Percentiles rank a stretch among this genome's conserved stretches.
Evolutionary conservation across 1,284 basidiomycete species (phyloP).

Genomic region (Malassezia sp.): DNA sequence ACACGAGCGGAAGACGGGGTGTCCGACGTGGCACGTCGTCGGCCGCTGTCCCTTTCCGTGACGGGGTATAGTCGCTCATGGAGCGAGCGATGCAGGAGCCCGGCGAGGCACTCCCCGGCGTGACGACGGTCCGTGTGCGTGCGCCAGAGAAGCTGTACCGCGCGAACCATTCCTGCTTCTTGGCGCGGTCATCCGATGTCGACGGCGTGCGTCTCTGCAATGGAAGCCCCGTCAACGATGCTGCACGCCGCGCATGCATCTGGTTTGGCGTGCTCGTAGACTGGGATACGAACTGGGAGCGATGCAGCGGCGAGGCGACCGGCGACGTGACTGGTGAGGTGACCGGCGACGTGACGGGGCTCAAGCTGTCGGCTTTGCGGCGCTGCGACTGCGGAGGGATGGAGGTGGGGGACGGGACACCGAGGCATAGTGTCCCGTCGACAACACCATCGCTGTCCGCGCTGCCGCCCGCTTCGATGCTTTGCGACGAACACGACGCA

Average conservation of each 20-base stretch:
- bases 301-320: no score
- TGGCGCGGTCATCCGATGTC: no score
- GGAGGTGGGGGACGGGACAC: no score
- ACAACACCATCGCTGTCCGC: no score
- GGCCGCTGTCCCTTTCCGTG: background rate
- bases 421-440: no score
- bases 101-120: background rate
- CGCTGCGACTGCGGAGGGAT: background rate
- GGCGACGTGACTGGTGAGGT: slow-evolving; percentile 7
- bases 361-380: background rate
- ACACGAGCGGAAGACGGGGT: slow-evolving; percentile 5
- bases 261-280: no score
- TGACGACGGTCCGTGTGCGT: background rate
- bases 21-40: background rate
- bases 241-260: no score
- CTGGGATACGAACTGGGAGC: no score
- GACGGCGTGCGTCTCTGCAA: no score
- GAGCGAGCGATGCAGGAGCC: slow-evolving; percentile 4
- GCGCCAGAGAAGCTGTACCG: background rate
- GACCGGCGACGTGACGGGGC: slow-evolving; percentile 12
- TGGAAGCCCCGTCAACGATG: no score
- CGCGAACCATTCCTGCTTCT: slow-evolving; percentile 2
- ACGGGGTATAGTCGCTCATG: background rate
- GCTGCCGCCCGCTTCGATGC: no score
- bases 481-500: no score